phyloP scores from a whole-genome alignment of 768 basidiomycete species.

The Strobilomyces dryophilus region DNA sequence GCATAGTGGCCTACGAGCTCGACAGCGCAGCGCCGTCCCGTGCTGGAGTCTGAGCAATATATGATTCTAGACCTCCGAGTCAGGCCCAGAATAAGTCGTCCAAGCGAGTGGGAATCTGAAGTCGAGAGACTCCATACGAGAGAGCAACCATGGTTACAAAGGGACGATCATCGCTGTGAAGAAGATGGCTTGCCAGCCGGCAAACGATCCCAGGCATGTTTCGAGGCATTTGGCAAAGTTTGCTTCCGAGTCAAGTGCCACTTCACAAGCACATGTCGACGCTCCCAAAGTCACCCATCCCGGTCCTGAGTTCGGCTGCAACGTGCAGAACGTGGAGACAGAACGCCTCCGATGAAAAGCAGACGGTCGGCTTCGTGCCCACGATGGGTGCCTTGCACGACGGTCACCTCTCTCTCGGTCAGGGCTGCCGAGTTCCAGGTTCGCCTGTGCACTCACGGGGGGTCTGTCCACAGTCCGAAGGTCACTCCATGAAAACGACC shows the following conservation, averaged over 20 bases:
- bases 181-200: too few relatives aligned
- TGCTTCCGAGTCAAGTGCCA: too few relatives aligned
- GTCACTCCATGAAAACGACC: slow-evolving; percentile 73
- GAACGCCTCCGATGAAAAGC: slow-evolving; percentile 49
- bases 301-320: slow-evolving; percentile 54
- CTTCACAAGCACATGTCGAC: slow-evolving; percentile 4
- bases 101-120: too few relatives aligned
- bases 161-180: too few relatives aligned
- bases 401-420: slow-evolving; percentile 90
- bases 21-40: too few relatives aligned
- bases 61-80: too few relatives aligned
- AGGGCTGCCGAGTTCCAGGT: slow-evolving; percentile 21
- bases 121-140: too few relatives aligned
- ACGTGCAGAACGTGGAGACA: slow-evolving; percentile 73
- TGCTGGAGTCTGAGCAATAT: too few relatives aligned
- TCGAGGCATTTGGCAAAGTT: not conserved
- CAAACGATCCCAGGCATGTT: slow-evolving; percentile 5
- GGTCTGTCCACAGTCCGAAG: slow-evolving; percentile 52
- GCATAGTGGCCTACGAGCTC: too few relatives aligned
- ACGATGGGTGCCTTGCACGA: slow-evolving; percentile 98
- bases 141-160: too few relatives aligned
- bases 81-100: too few relatives aligned
- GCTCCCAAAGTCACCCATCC: slow-evolving; percentile 35
- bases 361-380: slow-evolving; percentile 88
- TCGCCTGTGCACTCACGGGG: slow-evolving; percentile 1